phyloP scores from a whole-genome alignment of 345 rosid species.

The Acer yangbiense region DNA sequence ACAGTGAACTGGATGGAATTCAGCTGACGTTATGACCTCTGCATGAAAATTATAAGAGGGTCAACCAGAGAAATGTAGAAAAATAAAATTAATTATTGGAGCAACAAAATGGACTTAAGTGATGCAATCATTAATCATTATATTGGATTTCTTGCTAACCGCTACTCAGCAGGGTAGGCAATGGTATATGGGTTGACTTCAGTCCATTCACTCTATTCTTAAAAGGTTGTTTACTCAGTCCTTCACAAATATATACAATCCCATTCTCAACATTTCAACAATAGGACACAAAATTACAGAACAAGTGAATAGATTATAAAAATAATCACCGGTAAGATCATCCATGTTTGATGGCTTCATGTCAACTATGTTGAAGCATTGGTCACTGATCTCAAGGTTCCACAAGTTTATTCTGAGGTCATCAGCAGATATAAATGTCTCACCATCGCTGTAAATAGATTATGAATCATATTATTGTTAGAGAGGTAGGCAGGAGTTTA shows the following conservation, averaged over 20 bases:
- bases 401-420: constrained; percentile 72
- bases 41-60: constrained; percentile 24
- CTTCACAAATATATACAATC: no score
- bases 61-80: constrained; percentile 17
- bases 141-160: neutral
- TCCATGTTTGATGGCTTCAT: constrained; percentile 69
- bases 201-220: no score
- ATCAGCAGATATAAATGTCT: constrained; percentile 71
- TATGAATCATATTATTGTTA: constrained; percentile 19
- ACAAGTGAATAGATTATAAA: constrained; percentile 4
- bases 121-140: neutral
- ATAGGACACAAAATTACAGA: neutral
- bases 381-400: constrained; percentile 63
- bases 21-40: constrained; percentile 76
- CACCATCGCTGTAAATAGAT: constrained; percentile 58
- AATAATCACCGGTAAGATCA: constrained; percentile 59
- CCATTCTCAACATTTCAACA: constrained; percentile 4
- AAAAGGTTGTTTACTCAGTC: no score
- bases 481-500: constrained; percentile 13
- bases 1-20: constrained; percentile 68
- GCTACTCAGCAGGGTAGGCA: neutral
- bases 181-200: neutral
- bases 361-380: constrained; percentile 71
- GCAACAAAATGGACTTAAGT: constrained; percentile 12
- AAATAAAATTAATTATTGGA: neutral